Conservation (phyloP, 441 rosid species). For the Cnidoscolus chayamansa region DNA sequence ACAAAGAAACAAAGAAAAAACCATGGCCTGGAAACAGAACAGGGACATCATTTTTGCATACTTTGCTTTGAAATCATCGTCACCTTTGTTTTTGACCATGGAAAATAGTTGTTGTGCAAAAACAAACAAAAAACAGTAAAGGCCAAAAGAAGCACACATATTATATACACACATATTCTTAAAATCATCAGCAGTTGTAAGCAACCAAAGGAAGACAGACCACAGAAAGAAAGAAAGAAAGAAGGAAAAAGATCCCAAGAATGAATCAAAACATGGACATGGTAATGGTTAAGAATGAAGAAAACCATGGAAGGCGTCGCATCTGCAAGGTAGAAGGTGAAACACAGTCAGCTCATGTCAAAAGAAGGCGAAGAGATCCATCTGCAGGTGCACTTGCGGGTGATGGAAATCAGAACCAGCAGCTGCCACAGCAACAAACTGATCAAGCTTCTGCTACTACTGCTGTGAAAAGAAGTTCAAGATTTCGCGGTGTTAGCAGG, state of each 20-base stretch:
- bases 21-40: conserved; percentile 19
- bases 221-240: conserved; percentile 5
- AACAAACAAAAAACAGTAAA: conserved; percentile 16
- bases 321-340: background rate
- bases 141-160: conserved; percentile 22
- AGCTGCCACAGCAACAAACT: conserved; percentile 14
- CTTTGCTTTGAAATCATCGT: conserved; percentile 32
- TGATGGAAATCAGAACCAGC: conserved; percentile 19
- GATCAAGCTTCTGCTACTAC: conserved; percentile 35
- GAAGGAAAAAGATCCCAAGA: background rate
- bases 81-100: conserved; percentile 26
- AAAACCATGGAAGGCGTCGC: conserved; percentile 27
- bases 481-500: conserved; percentile 70
- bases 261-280: conserved; percentile 27
- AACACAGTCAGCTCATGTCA: conserved; percentile 27
- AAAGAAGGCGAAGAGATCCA: conserved; percentile 50
- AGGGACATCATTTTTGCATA: conserved; percentile 23
- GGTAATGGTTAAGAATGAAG: conserved; percentile 42
- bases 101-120: conserved; percentile 10
- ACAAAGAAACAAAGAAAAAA: background rate
- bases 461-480: conserved; percentile 62
- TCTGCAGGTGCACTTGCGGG: conserved; percentile 15
- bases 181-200: conserved; percentile 13
- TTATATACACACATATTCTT: conserved; percentile 1
- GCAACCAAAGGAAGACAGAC: conserved; percentile 7